These are phyloP conservation scores for Tolypocladium inflatum DNA, from an alignment of 2,329 filamentous ascomycete species.

Conservation along the genomic window DNA sequence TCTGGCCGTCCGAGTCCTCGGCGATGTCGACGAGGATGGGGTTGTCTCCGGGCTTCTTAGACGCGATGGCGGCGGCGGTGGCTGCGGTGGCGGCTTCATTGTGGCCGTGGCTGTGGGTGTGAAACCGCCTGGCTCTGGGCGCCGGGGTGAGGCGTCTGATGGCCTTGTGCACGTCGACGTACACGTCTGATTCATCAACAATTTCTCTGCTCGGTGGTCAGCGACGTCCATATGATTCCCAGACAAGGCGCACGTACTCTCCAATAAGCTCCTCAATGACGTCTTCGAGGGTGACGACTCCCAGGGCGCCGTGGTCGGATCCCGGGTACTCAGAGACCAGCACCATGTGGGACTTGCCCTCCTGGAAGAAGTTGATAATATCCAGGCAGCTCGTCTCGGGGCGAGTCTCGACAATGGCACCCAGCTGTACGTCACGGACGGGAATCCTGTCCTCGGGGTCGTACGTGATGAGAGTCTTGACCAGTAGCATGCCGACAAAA, in stretches of 20 bases:
- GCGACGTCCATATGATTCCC: not conserved
- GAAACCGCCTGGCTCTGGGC: conserved; percentile 58
- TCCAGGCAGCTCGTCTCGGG: conserved; percentile 95
- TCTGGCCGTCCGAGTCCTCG: conserved; percentile 27
- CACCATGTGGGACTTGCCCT: conserved; percentile 98
- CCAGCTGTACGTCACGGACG: conserved; percentile 84
- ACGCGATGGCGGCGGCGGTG: conserved; percentile 20
- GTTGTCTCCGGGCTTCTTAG: conserved; percentile 18
- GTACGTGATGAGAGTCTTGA: conserved; percentile 98
- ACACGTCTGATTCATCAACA: conserved; percentile 97
- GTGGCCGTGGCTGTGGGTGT: conserved; percentile 6
- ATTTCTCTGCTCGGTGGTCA: conserved; percentile 60
- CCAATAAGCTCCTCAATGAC: conserved; percentile 98
- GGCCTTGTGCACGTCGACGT: conserved; percentile 95
- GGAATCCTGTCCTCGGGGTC: conserved; percentile 86
- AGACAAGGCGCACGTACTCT: conserved; percentile 46
- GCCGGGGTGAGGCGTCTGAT: conserved; percentile 83
- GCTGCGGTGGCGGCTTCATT: conserved; percentile 6
- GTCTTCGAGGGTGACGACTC: conserved; percentile 92
- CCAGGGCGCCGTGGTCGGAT: conserved; percentile 81
- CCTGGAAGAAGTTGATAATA: conserved; percentile 99
- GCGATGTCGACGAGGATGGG: conserved; percentile 27
- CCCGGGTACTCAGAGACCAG: conserved; percentile 84
- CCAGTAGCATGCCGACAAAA: conserved; percentile 94
- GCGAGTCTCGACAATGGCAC: conserved; percentile 87